phyloP scores from a whole-genome alignment of 441 rosid genomes.

The Cnidoscolus chayamansa region DNA sequence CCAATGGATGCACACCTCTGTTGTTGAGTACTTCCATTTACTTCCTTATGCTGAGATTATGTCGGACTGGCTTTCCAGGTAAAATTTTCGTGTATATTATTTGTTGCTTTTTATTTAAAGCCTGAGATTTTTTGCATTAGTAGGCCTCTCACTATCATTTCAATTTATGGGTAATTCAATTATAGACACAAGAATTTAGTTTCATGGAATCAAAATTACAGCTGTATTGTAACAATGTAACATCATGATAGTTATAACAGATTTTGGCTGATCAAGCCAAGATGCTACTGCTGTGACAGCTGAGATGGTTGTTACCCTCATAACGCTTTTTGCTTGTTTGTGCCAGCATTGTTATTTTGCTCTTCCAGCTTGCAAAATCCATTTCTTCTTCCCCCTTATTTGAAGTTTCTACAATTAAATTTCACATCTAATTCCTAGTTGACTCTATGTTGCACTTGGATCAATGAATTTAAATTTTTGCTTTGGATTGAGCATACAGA shows the following conservation, averaged over 20 bases:
- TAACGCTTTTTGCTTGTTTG: not conserved
- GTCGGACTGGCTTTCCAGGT: slow-evolving; percentile 66
- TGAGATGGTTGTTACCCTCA: too few relatives aligned
- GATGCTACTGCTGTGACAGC: not conserved
- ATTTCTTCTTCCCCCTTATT: not conserved
- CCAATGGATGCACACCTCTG: slow-evolving; percentile 45
- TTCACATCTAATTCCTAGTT: not conserved
- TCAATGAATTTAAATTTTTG: not conserved
- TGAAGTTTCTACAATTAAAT: not conserved
- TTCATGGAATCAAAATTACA: too few relatives aligned
- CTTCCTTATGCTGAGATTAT: slow-evolving; percentile 64
- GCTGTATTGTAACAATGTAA: not conserved
- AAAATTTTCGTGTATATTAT: slow-evolving; percentile 1
- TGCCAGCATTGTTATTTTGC: not conserved
- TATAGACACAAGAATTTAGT: not conserved
- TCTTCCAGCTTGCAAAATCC: too few relatives aligned
- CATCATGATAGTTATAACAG: not conserved
- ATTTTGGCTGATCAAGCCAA: not conserved
- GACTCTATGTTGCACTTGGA: not conserved
- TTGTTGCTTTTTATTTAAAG: not conserved
- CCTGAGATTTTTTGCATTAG: not conserved
- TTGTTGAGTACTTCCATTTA: slow-evolving; percentile 66
- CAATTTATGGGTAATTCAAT: too few relatives aligned
- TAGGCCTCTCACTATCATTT: not conserved
- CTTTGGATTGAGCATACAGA: not conserved